Evolutionary conservation across 768 basidiomycete genomes (phyloP), one percentile per base, ranked within the genome.

Genomic region (Austroboletus festivus): DNA sequence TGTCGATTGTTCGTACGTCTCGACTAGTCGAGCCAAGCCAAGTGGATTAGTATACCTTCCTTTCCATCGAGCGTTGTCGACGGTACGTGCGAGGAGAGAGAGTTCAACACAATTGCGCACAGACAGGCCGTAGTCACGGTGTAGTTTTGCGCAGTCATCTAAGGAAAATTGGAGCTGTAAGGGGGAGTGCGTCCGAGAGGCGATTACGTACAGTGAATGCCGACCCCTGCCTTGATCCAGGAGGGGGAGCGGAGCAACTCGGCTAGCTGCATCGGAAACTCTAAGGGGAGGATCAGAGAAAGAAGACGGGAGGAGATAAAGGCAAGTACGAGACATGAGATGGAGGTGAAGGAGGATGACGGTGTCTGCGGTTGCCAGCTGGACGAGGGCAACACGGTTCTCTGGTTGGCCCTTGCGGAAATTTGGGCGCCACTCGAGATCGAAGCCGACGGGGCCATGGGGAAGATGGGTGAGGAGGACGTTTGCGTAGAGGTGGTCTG

Each of bases 401-500:
- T 83, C 77, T 22, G 67, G 58, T 21, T 66, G 59, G 18, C 83
- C 80, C 59, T 79, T 82, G 39, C 55, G 52, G 56, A 68, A 81
- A 18, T 59, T 79, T 0, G 89, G 89, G 51, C 76, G 80, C 88
- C 89, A 91, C 66, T 92, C 89, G 31, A 88, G 71, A 60, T 92
- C 89, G 53, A 91, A 82, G 22, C 89, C 89, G 42, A 78, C 35
- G 13, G 60, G 62, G 3, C 67, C 68, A 21, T 35, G 48, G 7
- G 58, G 56, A n/a, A 68, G 41, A 6, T 18, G 4, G 31, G 55
- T 46, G 23, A 68, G 58, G 13, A 37, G 40, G 15, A 20, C 20
- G 19, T 68, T 48, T 35, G 68, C 68, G 4, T 46, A 45, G 26
- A 38, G 20, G 49, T 79, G 68, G 21, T 72, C 58, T 16, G 68